Evolutionary conservation across 345 rosid species (phyloP), one percentile per base, ranked within the genome.

Genomic region (Lumnitzera racemosa): DNA sequence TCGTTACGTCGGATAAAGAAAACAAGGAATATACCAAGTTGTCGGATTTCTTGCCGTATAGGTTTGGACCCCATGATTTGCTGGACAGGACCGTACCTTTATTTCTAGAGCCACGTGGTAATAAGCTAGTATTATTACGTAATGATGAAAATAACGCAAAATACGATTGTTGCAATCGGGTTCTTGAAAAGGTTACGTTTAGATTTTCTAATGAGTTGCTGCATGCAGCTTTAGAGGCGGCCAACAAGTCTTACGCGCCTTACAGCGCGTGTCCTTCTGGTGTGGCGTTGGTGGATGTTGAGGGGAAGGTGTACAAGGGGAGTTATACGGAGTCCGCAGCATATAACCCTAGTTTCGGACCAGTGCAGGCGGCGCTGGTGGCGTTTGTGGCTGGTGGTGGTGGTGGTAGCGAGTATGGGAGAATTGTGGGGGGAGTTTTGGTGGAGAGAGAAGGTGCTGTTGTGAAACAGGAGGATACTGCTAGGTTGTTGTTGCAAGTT

Each of bases 241-340:
- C 96, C 11, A 90, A 90, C 12, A 62, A 60, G 61, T 90, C 99
- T 11, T 90, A 90, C 70, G 90, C 97, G 24, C 97, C 97, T 50
- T 94, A 90, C 67, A 90, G 96, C 58, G 63, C 57, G 15, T 90
- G 96, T 74, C 96, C 95, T 41, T 94, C 99, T 36, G 97, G 99
- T 53, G 80, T 86, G 47, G 85, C 90, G 61, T 50, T 94, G 72
- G 63, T 76, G 78, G 99, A 90, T 59, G 65, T 75, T 17, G 88
- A 83, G 12, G 99, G 99, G 58, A 88, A 67, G 68, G 75, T 94
- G 46, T 90, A 83, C 58, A 71, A 71, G 49, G 99, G 99, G 16
- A 83, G 89, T 59, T 94, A 94, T 56, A 73, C 67, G 81, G 99
- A 94, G 69, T 94, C 99, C 2, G 99, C 96, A 13, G 99, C 99